These are phyloP conservation scores for Cyclocybe aegerita DNA, from an alignment of 768 basidiomycete species.

Conservation along the genomic window DNA sequence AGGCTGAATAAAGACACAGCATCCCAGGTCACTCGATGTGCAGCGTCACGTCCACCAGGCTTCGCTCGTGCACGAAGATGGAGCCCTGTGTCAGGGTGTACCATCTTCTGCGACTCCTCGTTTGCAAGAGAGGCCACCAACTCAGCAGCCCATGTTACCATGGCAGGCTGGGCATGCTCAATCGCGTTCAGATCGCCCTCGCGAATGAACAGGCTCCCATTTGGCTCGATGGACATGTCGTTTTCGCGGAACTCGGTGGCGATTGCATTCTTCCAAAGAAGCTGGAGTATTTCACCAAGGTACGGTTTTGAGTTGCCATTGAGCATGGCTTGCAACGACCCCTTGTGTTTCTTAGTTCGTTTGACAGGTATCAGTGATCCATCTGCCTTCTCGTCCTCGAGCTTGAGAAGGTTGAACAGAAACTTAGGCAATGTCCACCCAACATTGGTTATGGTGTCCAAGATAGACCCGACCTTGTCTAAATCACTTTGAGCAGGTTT, in stretches of 20 bases:
- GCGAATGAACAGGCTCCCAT: neutral
- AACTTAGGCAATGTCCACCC: neutral
- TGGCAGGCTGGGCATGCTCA: neutral
- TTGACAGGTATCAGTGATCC: neutral
- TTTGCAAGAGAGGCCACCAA: neutral
- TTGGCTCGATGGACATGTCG: neutral
- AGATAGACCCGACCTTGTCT: neutral
- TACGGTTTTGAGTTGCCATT: constrained; percentile 13
- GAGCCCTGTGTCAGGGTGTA: neutral
- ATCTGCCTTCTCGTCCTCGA: neutral
- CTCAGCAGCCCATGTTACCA: neutral
- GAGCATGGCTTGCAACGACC: neutral
- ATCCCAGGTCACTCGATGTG: constrained; percentile 3
- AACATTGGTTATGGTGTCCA: neutral
- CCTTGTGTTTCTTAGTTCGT: too few species aligned
- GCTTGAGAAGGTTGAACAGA: neutral
- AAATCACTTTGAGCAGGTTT: neutral
- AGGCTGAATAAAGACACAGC: constrained; percentile 1
- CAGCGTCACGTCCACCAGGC: neutral
- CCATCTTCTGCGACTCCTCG: constrained; percentile 5
- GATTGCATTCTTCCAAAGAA: constrained; percentile 5
- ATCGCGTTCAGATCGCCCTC: neutral
- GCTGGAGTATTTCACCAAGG: constrained; percentile 10
- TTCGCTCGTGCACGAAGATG: constrained; percentile 1
- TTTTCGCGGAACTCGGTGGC: neutral